Evolutionary conservation across 345 rosid genomes (phyloP).

Genomic region (Eucalyptus guilfoylei): DNA sequence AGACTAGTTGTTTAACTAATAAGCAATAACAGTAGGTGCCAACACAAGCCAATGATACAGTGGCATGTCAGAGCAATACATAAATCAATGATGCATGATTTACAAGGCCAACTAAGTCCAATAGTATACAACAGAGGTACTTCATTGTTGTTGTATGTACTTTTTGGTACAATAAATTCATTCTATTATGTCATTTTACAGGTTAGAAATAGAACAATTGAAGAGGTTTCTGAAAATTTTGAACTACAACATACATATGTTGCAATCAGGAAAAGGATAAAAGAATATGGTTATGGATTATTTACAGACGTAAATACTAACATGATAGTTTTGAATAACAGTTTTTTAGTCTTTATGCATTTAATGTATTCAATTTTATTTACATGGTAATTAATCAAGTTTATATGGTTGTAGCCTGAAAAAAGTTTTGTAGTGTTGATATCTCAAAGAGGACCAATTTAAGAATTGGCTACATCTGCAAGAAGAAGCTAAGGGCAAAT

Average conservation of each 20-base stretch:
- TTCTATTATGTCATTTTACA: background rate
- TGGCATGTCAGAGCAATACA: background rate
- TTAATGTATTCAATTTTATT: background rate
- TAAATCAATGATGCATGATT: no score
- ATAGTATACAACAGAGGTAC: background rate
- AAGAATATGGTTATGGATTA: background rate
- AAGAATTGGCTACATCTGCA: background rate
- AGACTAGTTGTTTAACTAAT: background rate
- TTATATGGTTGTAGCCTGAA: background rate
- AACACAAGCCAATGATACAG: background rate
- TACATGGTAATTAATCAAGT: background rate
- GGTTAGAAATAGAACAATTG: background rate
- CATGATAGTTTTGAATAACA: background rate
- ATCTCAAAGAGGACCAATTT: background rate
- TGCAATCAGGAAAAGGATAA: background rate
- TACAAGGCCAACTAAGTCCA: background rate
- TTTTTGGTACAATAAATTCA: background rate
- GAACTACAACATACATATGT: accelerated
- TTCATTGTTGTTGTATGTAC: background rate
- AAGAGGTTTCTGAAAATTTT: background rate
- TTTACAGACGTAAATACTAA: background rate
- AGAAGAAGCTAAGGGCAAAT: background rate
- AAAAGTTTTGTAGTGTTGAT: background rate
- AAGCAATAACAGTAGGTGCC: background rate
- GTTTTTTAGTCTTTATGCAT: background rate